These are phyloP conservation scores for Colletotrichum agaves DNA, from an alignment of 2,329 filamentous ascomycete species.

Conservation along the genomic window DNA sequence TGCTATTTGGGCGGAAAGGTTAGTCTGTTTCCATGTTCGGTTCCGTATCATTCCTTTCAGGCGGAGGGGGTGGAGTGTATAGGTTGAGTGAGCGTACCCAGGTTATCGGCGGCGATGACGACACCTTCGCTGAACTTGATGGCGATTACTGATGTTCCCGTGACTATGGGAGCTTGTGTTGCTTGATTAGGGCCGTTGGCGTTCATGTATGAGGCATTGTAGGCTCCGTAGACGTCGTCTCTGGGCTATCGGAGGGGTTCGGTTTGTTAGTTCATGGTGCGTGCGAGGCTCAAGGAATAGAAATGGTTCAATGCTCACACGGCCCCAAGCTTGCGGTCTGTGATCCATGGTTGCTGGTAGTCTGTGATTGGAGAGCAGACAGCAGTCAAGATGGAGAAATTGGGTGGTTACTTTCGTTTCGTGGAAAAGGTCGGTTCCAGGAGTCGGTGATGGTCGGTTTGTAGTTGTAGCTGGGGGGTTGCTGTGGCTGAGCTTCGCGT, in stretches of 20 bases:
- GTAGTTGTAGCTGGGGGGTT: constrained; percentile 27
- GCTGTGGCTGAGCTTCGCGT: constrained; percentile 42
- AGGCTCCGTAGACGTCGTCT: constrained; percentile 96
- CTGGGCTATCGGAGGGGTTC: constrained; percentile 73
- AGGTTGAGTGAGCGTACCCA: constrained; percentile 68
- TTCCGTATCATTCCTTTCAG: background rate
- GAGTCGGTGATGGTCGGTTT: constrained; percentile 13
- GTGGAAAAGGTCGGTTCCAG: constrained; percentile 8
- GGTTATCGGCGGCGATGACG: constrained; percentile 95
- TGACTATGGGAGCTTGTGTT: constrained; percentile 93
- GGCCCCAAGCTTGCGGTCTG: constrained; percentile 78
- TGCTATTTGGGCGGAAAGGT: constrained; percentile 62
- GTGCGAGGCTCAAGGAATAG: constrained; percentile 37
- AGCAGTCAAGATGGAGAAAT: constrained; percentile 17
- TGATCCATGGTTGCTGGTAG: constrained; percentile 68
- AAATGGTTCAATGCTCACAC: constrained; percentile 60
- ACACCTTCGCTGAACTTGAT: constrained; percentile 97
- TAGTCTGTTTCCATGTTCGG: constrained; percentile 4
- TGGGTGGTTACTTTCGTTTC: constrained; percentile 25
- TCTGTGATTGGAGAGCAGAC: constrained; percentile 3
- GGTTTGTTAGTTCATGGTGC: constrained; percentile 36
- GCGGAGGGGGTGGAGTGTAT: background rate
- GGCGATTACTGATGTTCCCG: constrained; percentile 93
- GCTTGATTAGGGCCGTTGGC: constrained; percentile 78
- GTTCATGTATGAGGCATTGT: constrained; percentile 88